Evolutionary conservation across 2,329 filamentous ascomycete species (phyloP), one percentile per base, ranked within the genome.

Genomic region (Colletotrichum liaoningense): DNA sequence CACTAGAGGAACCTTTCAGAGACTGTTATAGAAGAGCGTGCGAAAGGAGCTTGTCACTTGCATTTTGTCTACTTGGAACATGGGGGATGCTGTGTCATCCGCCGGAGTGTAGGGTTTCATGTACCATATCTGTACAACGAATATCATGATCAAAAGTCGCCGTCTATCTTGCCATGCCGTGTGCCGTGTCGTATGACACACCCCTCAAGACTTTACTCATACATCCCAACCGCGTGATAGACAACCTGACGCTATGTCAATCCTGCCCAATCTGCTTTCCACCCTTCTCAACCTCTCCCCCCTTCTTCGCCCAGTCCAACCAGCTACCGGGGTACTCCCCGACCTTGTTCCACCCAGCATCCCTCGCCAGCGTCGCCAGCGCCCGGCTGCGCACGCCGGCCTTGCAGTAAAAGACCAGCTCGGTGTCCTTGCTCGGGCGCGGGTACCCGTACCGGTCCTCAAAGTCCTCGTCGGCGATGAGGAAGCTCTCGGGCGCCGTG

Each of bases 351-450:
- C 94, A 98, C 11, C 96, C 96, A 2, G 92, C 93, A 80, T 93
- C 89, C 77, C 87, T 86, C 35, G 97, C 97, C 81, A 98, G 83
- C 76, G 89, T 88, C 7, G 95, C 95, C 7, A 95, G 95, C 0
- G 93, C 90, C 58, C 88, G 86, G 77, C 94, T 95, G 80, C 97
- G 88, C 75, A 98, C 94, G 2, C 97, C 97, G 0, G 95, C 92
- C 85, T 95, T 97, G 85, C 97, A 99, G 83, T 98, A 98, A 79
- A 98, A 97, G 4, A 98, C 88, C 16, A 98, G 81, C 76, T 90
- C 86, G 38, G 83, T 81, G 57, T 90, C 86, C 73, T 85, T 85
- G 2, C 79, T 78, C 0, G 88, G 95, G 74, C 94, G 93, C 72
- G 88, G 84, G 79, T 93, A 97, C 4, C 95, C 95, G 82, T 95